Percentiles rank a stretch among this genome's conserved stretches.
Evolutionary conservation across 78 protist species (phyloP).

Genomic region (Polysphondylium violaceum): DNA sequence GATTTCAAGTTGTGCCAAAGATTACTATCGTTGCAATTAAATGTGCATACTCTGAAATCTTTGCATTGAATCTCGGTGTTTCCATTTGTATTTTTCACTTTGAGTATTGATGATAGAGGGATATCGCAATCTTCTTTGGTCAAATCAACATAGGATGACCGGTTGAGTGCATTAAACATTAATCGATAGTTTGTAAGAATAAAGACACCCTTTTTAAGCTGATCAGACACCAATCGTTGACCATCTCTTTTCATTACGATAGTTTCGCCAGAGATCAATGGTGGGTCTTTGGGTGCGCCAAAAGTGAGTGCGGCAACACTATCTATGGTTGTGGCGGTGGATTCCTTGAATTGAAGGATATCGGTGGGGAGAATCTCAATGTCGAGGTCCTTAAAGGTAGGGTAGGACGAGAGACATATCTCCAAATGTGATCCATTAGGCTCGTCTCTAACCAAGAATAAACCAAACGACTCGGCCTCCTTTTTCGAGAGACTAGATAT

Average conservation of each 20-base stretch:
- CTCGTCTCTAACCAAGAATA: constrained; percentile 32
- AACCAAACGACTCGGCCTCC: constrained; percentile 39
- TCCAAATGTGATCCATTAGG: neutral
- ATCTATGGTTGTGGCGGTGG: neutral
- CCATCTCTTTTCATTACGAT: constrained; percentile 8
- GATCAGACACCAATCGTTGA: constrained; percentile 20
- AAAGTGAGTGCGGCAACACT: constrained; percentile 37
- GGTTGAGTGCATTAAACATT: constrained; percentile 19
- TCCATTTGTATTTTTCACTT: constrained; percentile 1
- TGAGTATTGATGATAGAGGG: constrained; percentile 31
- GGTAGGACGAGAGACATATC: neutral
- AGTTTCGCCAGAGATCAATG: constrained; percentile 53
- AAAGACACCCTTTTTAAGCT: constrained; percentile 41
- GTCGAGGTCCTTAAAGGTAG: constrained; percentile 12
- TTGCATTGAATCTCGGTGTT: constrained; percentile 43
- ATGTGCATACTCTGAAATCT: constrained; percentile 22
- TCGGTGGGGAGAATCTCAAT: neutral
- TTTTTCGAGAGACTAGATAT: neutral
- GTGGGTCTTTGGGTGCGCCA: constrained; percentile 20
- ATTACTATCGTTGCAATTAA: neutral
- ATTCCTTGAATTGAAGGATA: constrained; percentile 30
- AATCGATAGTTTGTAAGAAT: constrained; percentile 52
- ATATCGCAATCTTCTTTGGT: constrained; percentile 68
- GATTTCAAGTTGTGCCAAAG: constrained; percentile 24
- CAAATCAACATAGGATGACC: constrained; percentile 62